A percentile compares a stretch with the other conserved stretches of the same genome.
Conservation (phyloP, 1,284 basidiomycete genomes). For the Irpex lacteus region DNA sequence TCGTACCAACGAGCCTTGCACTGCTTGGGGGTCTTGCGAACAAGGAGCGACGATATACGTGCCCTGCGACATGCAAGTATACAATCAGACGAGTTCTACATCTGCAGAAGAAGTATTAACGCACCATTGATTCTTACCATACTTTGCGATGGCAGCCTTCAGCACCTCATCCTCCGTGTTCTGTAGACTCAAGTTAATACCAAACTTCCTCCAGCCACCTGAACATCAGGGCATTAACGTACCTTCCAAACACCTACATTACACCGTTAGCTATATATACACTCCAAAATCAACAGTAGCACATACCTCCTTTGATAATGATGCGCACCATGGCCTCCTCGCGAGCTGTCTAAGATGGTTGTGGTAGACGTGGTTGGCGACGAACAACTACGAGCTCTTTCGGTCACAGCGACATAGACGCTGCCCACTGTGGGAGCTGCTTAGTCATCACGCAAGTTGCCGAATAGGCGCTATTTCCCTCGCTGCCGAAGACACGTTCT, state of each 20-base stretch:
- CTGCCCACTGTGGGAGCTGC: neutral
- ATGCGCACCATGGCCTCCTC: conserved; percentile 70
- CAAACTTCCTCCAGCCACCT: neutral
- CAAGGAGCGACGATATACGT: conserved; percentile 95
- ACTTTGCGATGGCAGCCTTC: conserved; percentile 97
- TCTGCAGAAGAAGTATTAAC: conserved; percentile 17
- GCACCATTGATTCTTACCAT: conserved; percentile 94
- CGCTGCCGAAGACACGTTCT: too few species aligned
- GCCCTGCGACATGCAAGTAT: conserved; percentile 58
- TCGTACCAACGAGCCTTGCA: conserved; percentile 99
- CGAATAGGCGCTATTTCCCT: neutral
- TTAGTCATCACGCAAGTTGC: conserved; percentile 10
- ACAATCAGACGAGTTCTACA: neutral
- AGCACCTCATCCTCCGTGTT: conserved; percentile 97
- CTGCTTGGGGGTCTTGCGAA: conserved; percentile 99
- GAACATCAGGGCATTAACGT: neutral
- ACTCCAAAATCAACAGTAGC: neutral
- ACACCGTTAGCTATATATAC: neutral
- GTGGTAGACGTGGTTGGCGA: conserved; percentile 5
- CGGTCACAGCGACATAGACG: neutral
- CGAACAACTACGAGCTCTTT: conserved; percentile 3
- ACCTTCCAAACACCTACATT: conserved; percentile 70
- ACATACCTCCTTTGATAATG: conserved; percentile 89
- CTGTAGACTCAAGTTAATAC: conserved; percentile 33
- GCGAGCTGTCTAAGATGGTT: neutral